Conservation (phyloP, 805 yeast genomes). For the Saturnispora gosingensis region DNA sequence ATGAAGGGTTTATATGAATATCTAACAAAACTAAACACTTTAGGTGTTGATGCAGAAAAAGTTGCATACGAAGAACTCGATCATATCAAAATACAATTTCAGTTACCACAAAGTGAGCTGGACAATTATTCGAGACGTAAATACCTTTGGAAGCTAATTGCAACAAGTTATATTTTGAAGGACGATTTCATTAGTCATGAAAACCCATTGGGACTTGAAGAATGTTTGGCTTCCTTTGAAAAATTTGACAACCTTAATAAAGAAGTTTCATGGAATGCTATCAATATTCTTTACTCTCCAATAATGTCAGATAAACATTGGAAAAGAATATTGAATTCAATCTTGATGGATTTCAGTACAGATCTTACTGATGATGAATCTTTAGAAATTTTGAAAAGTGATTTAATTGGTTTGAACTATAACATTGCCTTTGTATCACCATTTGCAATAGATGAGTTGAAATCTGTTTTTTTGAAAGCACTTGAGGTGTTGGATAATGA, state of each 20-base stretch:
- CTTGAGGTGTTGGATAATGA: not conserved
- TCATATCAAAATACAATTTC: not conserved
- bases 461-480: not conserved
- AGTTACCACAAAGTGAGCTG: not conserved
- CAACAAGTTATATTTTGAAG: not conserved
- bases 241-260: not conserved
- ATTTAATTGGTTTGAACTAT: conserved; percentile 1
- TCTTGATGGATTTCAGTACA: not conserved
- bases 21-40: not conserved
- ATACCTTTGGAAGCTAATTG: conserved; percentile 7
- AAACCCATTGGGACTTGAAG: conserved; percentile 2
- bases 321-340: not conserved
- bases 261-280: conserved; percentile 5
- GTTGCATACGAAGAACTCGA: not conserved
- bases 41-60: not conserved
- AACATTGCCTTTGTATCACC: conserved; percentile 1
- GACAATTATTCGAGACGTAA: conserved; percentile 5
- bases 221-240: not conserved
- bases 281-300: conserved; percentile 3
- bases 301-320: conserved; percentile 1
- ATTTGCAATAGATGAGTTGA: not conserved
- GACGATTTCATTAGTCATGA: not conserved
- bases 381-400: not conserved
- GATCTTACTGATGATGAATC: not conserved
- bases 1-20: conserved; percentile 6